phyloP scores from a whole-genome alignment of 495 filamentous ascomycete genomes.

The Parathielavia hyrcaniae region DNA sequence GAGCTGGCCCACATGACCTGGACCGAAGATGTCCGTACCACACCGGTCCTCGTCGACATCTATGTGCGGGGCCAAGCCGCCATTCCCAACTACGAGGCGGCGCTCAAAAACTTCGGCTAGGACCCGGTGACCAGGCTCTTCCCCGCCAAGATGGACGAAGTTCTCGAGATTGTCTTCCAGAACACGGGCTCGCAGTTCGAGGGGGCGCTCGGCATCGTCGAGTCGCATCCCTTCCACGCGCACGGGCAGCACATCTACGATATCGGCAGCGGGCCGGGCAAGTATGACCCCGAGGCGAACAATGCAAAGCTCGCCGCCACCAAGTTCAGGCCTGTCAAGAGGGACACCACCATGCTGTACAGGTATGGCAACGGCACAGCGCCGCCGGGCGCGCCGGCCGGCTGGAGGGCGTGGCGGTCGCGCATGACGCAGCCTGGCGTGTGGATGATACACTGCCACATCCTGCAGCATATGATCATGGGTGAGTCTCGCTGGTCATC shows the following conservation, averaged over 20 bases:
- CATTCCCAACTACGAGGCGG: slow-evolving; percentile 39
- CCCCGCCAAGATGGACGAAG: slow-evolving; percentile 52
- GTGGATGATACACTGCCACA: slow-evolving; percentile 62
- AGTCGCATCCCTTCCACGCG: slow-evolving; percentile 56
- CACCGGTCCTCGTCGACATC: slow-evolving; percentile 51
- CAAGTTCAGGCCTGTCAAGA: slow-evolving; percentile 39
- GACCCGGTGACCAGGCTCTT: slow-evolving; percentile 48
- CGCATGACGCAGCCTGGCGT: slow-evolving; percentile 48
- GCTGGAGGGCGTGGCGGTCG: slow-evolving; percentile 56
- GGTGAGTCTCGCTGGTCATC: slow-evolving; percentile 14
- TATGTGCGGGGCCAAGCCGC: slow-evolving; percentile 42
- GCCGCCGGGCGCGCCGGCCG: slow-evolving; percentile 36
- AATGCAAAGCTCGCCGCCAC: slow-evolving; percentile 38
- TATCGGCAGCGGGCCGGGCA: slow-evolving; percentile 51
- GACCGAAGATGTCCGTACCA: slow-evolving; percentile 38
- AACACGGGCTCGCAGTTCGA: slow-evolving; percentile 40
- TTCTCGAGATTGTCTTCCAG: slow-evolving; percentile 55
- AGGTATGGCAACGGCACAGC: slow-evolving; percentile 36
- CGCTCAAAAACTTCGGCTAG: slow-evolving; percentile 45
- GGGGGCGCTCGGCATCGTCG: slow-evolving; percentile 38
- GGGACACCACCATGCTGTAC: slow-evolving; percentile 54
- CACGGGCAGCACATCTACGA: slow-evolving; percentile 57
- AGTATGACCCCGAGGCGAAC: slow-evolving; percentile 49
- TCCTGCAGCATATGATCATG: slow-evolving; percentile 34
- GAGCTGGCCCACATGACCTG: slow-evolving; percentile 37